Percentiles rank a stretch among this genome's conserved stretches.
Conservation (phyloP, 2,329 filamentous ascomycete species). For the Aspergillus tanneri region DNA sequence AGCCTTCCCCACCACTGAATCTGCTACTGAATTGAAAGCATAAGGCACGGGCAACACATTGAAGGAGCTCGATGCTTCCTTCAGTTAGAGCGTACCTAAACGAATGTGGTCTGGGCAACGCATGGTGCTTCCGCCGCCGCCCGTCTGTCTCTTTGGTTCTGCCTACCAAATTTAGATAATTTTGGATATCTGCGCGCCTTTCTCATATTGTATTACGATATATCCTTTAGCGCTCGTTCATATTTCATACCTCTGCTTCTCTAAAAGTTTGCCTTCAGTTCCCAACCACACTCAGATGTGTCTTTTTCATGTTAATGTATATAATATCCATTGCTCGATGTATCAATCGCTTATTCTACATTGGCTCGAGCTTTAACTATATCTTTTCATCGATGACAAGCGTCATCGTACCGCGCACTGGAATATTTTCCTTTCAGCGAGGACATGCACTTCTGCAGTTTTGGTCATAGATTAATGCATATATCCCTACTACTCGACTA, state of each 20-base stretch:
- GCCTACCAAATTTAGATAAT: no score
- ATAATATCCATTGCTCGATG: background rate
- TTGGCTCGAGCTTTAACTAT: background rate
- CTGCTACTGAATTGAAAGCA: background rate
- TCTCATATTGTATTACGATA: background rate
- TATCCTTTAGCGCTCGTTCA: background rate
- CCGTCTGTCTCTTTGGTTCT: no score
- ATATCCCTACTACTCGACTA: background rate
- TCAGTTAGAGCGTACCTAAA: no score
- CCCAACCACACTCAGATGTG: background rate
- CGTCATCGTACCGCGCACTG: no score
- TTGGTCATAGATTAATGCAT: background rate
- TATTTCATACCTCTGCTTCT: background rate
- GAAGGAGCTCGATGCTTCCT: no score
- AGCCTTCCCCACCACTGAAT: slow-evolving; percentile 27
- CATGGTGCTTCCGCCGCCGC: no score
- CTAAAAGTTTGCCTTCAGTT: background rate
- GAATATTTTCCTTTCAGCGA: background rate
- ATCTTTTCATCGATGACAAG: no score
- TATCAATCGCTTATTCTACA: background rate
- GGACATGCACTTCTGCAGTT: background rate
- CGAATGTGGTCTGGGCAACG: no score
- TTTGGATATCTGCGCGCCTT: background rate
- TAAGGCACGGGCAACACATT: background rate
- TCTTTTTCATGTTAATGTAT: background rate